These are phyloP conservation scores for Didymella keratinophila DNA, from an alignment of 2,329 filamentous ascomycete genomes.

Conservation along the genomic window DNA sequence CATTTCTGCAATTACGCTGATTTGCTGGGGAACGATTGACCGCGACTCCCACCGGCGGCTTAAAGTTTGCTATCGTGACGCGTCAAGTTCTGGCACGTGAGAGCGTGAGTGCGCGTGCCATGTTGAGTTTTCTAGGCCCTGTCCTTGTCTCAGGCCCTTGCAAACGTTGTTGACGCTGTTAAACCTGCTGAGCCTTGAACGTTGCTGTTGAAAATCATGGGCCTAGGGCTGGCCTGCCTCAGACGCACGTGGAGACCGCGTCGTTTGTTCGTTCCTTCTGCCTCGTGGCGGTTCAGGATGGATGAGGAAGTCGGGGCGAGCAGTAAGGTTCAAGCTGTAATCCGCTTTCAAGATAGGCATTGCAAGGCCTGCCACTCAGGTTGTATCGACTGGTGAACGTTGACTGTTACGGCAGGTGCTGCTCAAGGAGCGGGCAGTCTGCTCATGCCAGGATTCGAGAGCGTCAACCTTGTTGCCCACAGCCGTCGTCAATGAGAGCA, in stretches of 20 bases:
- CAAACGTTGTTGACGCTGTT: slow-evolving; percentile 1
- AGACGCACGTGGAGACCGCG: background rate
- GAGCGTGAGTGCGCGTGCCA: slow-evolving; percentile 17
- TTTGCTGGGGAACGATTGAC: background rate
- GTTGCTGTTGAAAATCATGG: background rate
- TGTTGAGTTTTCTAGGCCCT: background rate
- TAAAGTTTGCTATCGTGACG: slow-evolving; percentile 4
- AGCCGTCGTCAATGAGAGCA: background rate
- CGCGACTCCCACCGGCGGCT: background rate
- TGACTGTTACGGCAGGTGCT: too few relatives aligned
- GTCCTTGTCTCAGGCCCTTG: slow-evolving; percentile 3
- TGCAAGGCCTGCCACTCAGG: background rate
- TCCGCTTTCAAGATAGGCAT: background rate
- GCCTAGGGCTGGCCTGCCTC: background rate
- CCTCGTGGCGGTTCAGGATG: background rate
- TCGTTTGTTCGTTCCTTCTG: background rate
- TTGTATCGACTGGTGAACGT: background rate
- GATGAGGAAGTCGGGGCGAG: slow-evolving; percentile 5
- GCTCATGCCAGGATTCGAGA: background rate
- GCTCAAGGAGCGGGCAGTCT: background rate
- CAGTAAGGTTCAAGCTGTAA: background rate
- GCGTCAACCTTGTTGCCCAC: background rate
- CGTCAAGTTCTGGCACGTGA: slow-evolving; percentile 6
- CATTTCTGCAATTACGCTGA: background rate
- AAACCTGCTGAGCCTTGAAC: background rate